Percentiles rank a stretch among this genome's conserved stretches.
Conservation (phyloP, 2,329 filamentous ascomycete genomes). For the Cladorrhinum sp. region DNA sequence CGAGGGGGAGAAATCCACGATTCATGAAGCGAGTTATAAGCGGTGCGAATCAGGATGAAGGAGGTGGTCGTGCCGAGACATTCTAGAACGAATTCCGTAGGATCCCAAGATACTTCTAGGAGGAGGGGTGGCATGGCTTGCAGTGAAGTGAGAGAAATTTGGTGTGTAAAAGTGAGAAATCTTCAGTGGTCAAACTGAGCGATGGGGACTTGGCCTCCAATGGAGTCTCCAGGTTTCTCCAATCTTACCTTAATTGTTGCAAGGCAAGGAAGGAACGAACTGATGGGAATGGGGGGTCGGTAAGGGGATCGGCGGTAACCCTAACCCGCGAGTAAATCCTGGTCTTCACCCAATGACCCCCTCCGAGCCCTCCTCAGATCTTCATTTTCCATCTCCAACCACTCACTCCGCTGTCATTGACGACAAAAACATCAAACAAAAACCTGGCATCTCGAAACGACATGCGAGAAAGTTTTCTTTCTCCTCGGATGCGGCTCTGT, state of each 20-base stretch:
- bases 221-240: no score
- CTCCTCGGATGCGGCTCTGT: background rate
- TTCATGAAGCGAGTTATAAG: slow-evolving; percentile 1
- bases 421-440: background rate
- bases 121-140: no score
- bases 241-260: no score
- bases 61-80: background rate
- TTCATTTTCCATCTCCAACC: background rate
- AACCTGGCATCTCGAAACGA: background rate
- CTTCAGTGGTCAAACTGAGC: no score
- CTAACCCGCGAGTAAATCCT: no score
- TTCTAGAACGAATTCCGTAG: background rate
- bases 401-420: background rate
- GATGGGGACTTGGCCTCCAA: no score
- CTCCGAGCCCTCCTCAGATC: background rate
- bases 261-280: background rate
- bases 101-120: no score
- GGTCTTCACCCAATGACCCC: background rate
- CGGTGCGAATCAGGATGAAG: background rate
- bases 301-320: background rate
- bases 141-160: no score
- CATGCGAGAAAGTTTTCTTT: background rate
- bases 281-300: no score
- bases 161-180: no score
- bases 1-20: background rate